Evolutionary conservation across 495 filamentous ascomycete species (phyloP).

Genomic region (Rostrohypoxylon terebratum): DNA sequence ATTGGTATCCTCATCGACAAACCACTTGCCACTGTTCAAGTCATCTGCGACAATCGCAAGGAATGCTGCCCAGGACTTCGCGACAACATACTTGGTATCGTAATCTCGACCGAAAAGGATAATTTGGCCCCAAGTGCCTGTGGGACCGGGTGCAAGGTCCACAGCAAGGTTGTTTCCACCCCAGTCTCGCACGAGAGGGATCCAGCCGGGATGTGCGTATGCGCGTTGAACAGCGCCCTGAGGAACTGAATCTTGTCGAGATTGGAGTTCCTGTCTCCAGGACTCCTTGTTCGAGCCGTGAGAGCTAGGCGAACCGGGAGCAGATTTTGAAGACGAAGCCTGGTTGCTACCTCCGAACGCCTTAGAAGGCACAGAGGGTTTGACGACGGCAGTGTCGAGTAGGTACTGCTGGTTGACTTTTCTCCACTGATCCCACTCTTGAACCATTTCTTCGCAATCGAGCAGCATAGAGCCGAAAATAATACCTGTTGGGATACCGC

Average conservation of each 20-base stretch:
- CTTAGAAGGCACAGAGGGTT: conserved; percentile 71
- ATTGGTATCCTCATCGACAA: conserved; percentile 88
- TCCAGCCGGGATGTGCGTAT: conserved; percentile 95
- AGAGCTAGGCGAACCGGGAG: conserved; percentile 64
- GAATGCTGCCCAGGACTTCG: conserved; percentile 91
- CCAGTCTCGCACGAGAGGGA: conserved; percentile 96
- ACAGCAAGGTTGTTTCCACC: conserved; percentile 96
- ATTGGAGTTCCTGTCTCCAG: conserved; percentile 88
- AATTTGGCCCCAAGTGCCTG: conserved; percentile 93
- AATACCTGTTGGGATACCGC: conserved; percentile 89
- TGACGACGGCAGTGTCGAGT: conserved; percentile 63
- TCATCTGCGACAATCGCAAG: conserved; percentile 91
- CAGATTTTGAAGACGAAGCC: conserved; percentile 62
- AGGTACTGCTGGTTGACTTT: conserved; percentile 91
- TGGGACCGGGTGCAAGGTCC: conserved; percentile 91
- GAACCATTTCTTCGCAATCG: conserved; percentile 97
- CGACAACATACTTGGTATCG: conserved; percentile 96
- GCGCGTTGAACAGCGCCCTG: conserved; percentile 87
- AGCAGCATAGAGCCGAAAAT: conserved; percentile 95
- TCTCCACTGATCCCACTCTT: conserved; percentile 98
- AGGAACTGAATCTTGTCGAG: conserved; percentile 89
- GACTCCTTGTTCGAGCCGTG: conserved; percentile 66
- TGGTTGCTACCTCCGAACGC: conserved; percentile 70
- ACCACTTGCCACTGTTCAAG: conserved; percentile 83
- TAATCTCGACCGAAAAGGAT: conserved; percentile 98